Percentiles rank a stretch among this genome's conserved stretches.
Evolutionary conservation across 2,329 filamentous ascomycete genomes (phyloP).

Genomic region (Neonectria ditissima): DNA sequence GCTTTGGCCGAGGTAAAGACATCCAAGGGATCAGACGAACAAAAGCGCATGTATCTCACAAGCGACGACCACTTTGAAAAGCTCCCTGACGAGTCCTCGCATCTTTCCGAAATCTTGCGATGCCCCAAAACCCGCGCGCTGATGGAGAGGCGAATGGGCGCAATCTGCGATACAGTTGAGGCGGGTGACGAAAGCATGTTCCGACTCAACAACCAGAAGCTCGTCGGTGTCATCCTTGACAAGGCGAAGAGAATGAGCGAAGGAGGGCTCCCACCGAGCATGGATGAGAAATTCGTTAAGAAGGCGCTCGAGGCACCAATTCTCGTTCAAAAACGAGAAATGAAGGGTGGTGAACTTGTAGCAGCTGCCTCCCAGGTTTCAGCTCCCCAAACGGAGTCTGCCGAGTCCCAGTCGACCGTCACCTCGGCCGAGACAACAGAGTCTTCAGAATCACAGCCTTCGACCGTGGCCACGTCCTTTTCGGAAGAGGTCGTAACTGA

Average conservation of each 20-base stretch:
- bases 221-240: slow-evolving; percentile 71
- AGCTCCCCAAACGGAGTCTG: slow-evolving; percentile 41
- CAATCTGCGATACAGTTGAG: slow-evolving; percentile 84
- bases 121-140: slow-evolving; percentile 59
- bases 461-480: slow-evolving; percentile 61
- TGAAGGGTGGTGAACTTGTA: slow-evolving; percentile 44
- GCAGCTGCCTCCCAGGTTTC: slow-evolving; percentile 31
- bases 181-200: slow-evolving; percentile 89
- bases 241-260: slow-evolving; percentile 80
- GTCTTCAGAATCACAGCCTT: slow-evolving; percentile 54
- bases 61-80: slow-evolving; percentile 79
- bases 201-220: slow-evolving; percentile 78
- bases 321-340: slow-evolving; percentile 72
- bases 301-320: slow-evolving; percentile 82
- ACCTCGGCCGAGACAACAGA: slow-evolving; percentile 51
- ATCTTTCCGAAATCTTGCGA: slow-evolving; percentile 69
- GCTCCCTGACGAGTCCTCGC: slow-evolving; percentile 65
- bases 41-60: slow-evolving; percentile 74
- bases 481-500: slow-evolving; percentile 50
- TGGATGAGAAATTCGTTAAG: slow-evolving; percentile 88
- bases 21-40: slow-evolving; percentile 56
- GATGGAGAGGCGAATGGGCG: slow-evolving; percentile 74
- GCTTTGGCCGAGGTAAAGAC: slow-evolving; percentile 65
- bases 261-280: slow-evolving; percentile 76
- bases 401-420: slow-evolving; percentile 58